A percentile compares a stretch with the other conserved stretches of the same genome.
Evolutionary conservation across 2,329 filamentous ascomycete genomes (phyloP).

Genomic region (Xylaria sp.): DNA sequence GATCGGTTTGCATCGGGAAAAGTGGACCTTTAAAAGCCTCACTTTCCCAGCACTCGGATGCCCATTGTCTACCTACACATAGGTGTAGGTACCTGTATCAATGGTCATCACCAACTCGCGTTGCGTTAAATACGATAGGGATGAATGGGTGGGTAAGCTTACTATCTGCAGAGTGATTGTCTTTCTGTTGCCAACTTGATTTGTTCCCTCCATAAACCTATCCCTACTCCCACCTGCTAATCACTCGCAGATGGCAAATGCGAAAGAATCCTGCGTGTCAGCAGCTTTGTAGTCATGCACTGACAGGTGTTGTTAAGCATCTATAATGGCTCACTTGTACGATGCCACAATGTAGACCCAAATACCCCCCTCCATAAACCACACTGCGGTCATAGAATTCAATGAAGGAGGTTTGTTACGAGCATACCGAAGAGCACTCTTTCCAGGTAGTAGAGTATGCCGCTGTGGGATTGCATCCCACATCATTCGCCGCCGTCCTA

Average conservation of each 20-base stretch:
- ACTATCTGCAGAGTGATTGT: background rate
- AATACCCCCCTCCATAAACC: too few species aligned
- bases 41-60: background rate
- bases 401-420: too few species aligned
- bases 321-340: background rate
- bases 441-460: too few species aligned
- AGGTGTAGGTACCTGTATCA: background rate
- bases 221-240: background rate
- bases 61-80: background rate
- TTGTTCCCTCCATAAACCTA: background rate
- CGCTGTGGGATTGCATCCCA: too few species aligned
- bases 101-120: background rate
- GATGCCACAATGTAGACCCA: background rate
- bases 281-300: background rate
- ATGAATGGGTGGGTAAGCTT: constrained; percentile 18
- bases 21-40: constrained; percentile 14
- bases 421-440: too few species aligned
- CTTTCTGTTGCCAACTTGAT: background rate
- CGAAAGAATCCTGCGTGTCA: background rate
- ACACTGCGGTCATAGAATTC: background rate
- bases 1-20: constrained; percentile 32
- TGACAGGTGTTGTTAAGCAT: background rate
- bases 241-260: background rate
- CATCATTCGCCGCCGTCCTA: too few species aligned
- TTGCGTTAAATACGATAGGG: background rate